These are phyloP conservation scores for Blepharisma japonicum DNA, from an alignment of 73 alveolate species.

Conservation along the genomic window DNA sequence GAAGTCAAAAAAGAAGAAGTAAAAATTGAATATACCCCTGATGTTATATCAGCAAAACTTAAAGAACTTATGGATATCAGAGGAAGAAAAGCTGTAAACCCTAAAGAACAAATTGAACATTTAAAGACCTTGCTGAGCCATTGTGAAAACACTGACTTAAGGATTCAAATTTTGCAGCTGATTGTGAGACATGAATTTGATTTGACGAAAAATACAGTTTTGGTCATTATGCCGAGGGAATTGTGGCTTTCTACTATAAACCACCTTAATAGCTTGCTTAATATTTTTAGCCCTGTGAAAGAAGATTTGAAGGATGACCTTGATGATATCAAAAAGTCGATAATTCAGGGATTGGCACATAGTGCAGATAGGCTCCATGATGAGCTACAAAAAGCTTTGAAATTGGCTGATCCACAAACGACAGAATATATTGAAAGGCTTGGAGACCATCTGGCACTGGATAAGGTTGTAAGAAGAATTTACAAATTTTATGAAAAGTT, in stretches of 20 bases:
- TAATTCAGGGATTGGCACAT: neutral
- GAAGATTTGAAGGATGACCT: neutral
- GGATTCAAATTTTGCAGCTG: neutral
- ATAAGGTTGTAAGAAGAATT: neutral
- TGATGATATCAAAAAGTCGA: constrained; percentile 6
- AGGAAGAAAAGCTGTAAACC: neutral
- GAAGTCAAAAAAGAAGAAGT: constrained; percentile 11
- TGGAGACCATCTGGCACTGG: neutral
- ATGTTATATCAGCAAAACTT: neutral
- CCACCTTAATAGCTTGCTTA: neutral
- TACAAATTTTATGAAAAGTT: neutral
- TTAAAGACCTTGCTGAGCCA: neutral
- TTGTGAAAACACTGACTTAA: constrained; percentile 5
- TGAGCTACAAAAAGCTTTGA: neutral
- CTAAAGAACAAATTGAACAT: neutral
- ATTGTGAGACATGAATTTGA: neutral
- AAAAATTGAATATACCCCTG: neutral
- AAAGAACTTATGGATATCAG: neutral
- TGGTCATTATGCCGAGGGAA: constrained; percentile 12
- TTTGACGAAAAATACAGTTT: neutral
- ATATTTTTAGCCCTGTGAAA: neutral
- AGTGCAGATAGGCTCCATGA: neutral
- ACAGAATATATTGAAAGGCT: neutral
- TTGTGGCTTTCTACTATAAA: neutral
- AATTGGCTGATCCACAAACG: neutral